Base-by-base conservation (phyloP, 2,329 filamentous ascomycete genomes). In the Diaporthe destruens region DNA sequence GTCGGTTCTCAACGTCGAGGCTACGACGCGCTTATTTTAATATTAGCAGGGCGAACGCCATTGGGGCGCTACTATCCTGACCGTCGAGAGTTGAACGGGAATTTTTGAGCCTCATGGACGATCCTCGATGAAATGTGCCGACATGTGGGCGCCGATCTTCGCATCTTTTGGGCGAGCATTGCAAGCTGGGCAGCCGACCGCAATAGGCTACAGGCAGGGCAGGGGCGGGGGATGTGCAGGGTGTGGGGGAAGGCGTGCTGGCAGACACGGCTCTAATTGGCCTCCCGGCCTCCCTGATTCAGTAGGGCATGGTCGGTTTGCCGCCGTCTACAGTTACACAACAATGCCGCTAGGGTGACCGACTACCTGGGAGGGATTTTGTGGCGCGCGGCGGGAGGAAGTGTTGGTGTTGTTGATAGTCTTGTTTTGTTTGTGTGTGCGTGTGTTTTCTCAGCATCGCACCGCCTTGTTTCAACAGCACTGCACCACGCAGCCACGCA, bases 141-240 rank as follows among this genome's bases (percentile, higher is more conserved):
- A 66, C 61, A 53, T 51, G n/a, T 66, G 61, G 61, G 39, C 44
- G 61, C 61, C 61, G 61, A 66, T 66, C 61, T 53, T 34, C 36
- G 6, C 61, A 53, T 51, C 9, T 34, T 53, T 39, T 20, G 51
- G 61, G 29, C 32, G 36, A 47, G 44, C 44, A 47, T 18, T 47
- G 44, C 18, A 47, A 51, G 61, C 61, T 51, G 61, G 29, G n/a
- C n/a, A 51, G 61, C 47, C 25, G 61, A 39, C 47, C 32, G 47
- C 29, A 23, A 66, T 39, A 20, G 44, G 25, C 29, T 7, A 61
- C n/a, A 20, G 57, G 57, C 57, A 12, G 36, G n/a, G 25, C 29
- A 51, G 44, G 61, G 47, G 47, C n/a, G 32, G 32, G 61, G 61
- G 29, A 18, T 16, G 29, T 51, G 44, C 42, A 51, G 20, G 20